These are phyloP conservation scores for Phytophthora multivora DNA, from an alignment of 352 stramenopile genomes.

Conservation along the genomic window DNA sequence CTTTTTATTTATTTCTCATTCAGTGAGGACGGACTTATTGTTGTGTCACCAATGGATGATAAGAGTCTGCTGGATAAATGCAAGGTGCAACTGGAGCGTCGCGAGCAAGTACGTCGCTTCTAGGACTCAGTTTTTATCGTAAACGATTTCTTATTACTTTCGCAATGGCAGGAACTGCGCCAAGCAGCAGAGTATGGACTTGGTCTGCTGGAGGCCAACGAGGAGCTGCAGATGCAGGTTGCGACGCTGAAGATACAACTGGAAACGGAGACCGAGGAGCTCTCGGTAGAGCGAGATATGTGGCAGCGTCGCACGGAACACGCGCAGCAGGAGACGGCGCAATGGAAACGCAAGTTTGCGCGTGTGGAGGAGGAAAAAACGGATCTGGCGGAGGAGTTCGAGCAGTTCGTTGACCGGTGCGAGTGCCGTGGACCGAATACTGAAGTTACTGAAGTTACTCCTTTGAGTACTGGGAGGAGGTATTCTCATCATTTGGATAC, in stretches of 20 bases:
- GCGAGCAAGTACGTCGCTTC: slow-evolving; percentile 38
- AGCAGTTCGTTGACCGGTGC: slow-evolving; percentile 53
- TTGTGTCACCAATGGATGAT: slow-evolving; percentile 49
- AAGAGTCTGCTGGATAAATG: slow-evolving; percentile 50
- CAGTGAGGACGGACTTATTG: slow-evolving; percentile 70
- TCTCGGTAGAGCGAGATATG: slow-evolving; percentile 62
- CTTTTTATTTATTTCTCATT: slow-evolving; percentile 11
- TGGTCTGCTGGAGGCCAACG: slow-evolving; percentile 74
- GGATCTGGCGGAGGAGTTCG: slow-evolving; percentile 56
- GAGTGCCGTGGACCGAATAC: slow-evolving; percentile 32
- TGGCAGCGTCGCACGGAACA: slow-evolving; percentile 67
- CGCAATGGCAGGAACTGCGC: slow-evolving; percentile 57
- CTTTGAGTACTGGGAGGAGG: slow-evolving; percentile 9
- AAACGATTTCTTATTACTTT: slow-evolving; percentile 1
- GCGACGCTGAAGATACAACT: slow-evolving; percentile 73
- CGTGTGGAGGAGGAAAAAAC: slow-evolving; percentile 70
- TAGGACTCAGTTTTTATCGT: neutral
- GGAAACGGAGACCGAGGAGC: slow-evolving; percentile 66
- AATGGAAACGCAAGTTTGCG: slow-evolving; percentile 71
- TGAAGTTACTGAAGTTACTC: neutral
- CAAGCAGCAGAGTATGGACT: slow-evolving; percentile 84
- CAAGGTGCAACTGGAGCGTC: slow-evolving; percentile 50
- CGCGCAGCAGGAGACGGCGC: slow-evolving; percentile 64
- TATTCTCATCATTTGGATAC: slow-evolving; percentile 37
- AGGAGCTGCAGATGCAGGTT: slow-evolving; percentile 76